These are phyloP conservation scores for Fusarium sp. DNA, from an alignment of 2,329 filamentous ascomycete genomes.

Conservation along the genomic window DNA sequence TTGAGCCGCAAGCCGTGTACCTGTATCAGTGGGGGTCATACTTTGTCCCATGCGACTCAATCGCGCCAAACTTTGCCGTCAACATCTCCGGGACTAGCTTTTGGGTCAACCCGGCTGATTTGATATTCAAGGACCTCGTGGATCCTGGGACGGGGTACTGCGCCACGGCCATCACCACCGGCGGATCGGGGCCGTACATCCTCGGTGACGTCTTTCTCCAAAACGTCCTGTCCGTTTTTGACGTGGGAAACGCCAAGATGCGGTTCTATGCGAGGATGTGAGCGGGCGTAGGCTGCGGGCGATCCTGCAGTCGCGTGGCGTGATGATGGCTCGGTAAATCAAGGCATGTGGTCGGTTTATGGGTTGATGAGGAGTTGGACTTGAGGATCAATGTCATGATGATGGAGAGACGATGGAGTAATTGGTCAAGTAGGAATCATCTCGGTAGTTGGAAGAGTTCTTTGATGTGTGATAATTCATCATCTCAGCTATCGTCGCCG, in stretches of 20 bases:
- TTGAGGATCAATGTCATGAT: not conserved
- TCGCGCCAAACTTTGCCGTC: conserved; percentile 56
- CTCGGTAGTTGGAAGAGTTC: not conserved
- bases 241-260: conserved; percentile 57
- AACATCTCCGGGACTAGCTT: conserved; percentile 55
- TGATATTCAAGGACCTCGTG: conserved; percentile 55
- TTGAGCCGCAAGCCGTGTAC: conserved; percentile 57
- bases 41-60: conserved; percentile 58
- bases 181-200: conserved; percentile 57
- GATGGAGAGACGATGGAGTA: not conserved
- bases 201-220: conserved; percentile 60
- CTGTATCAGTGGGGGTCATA: conserved; percentile 57
- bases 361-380: not conserved
- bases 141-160: conserved; percentile 58
- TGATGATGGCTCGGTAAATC: conserved; percentile 12
- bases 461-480: conserved; percentile 3
- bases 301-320: not conserved
- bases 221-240: conserved; percentile 59
- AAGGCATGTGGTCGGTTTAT: conserved; percentile 2
- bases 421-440: not conserved
- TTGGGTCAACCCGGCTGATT: conserved; percentile 57
- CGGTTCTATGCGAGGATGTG: conserved; percentile 50
- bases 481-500: not conserved
- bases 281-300: not conserved
- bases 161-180: conserved; percentile 56